A percentile compares a stretch with the other conserved stretches of the same genome.
Conservation (phyloP, 2,329 filamentous ascomycete species). For the Escovopsis weberi region DNA sequence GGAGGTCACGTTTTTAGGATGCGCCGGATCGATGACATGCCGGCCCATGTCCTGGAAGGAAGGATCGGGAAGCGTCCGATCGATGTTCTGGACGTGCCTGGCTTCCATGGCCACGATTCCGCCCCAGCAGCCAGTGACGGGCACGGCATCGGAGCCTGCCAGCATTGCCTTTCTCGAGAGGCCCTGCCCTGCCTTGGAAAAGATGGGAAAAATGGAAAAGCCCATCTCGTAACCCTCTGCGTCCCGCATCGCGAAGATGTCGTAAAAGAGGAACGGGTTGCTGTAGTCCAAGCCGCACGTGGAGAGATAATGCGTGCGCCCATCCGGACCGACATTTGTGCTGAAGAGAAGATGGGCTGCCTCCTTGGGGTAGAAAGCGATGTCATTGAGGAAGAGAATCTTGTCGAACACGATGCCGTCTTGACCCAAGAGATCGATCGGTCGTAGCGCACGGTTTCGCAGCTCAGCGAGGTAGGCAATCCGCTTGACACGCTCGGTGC, state of each 20-base stretch:
- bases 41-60: neutral
- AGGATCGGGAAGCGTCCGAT: neutral
- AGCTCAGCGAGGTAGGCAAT: neutral
- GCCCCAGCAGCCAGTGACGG: neutral
- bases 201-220: neutral
- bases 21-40: neutral
- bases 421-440: neutral
- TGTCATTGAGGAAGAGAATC: neutral
- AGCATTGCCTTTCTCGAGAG: neutral
- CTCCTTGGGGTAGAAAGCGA: neutral
- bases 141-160: neutral
- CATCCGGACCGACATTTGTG: neutral
- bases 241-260: neutral
- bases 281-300: neutral
- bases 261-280: neutral
- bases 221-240: neutral
- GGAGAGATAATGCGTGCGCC: neutral
- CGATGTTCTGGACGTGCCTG: neutral
- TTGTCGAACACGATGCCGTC: neutral
- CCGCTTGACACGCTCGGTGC: neutral
- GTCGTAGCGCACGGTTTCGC: neutral
- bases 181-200: neutral
- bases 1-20: neutral
- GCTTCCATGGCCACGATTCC: neutral
- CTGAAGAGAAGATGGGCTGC: neutral